Base-by-base conservation (phyloP, 2,329 filamentous ascomycete genomes). In the Ilyonectria sp. region DNA sequence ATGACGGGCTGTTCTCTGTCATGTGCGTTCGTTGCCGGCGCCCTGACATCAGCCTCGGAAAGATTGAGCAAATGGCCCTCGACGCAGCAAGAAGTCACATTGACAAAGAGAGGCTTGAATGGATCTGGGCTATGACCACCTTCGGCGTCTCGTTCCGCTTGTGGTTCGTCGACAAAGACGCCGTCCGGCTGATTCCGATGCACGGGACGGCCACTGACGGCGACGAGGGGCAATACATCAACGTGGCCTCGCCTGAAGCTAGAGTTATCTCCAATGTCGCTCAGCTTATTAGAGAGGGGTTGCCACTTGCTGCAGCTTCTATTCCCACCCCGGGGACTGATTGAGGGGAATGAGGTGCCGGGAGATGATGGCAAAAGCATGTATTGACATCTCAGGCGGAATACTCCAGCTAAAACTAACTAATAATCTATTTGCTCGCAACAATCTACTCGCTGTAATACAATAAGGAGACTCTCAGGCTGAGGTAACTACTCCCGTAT, bases 41-140 rank as follows among this genome's bases (percentile, higher is more conserved):
- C 23, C 35, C 8, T 6, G 17, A 23, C 3, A 4, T 6, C 17
- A 29, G 17, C 23, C 2, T 31, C 3, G 4, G 15, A 11, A 56
- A 60, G 17, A 33, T 60, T 8, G 56, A 65, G 37, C 17, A 56
- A 9, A 49, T 47, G 55, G 55, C 60, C 4, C 49, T 67, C 4
- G 65, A 63, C 26, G 65, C 60, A 11, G 65, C 65, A 5, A 55
- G 29, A 49, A 29, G 55, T 13, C 52, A 31, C n/a, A 60, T 67
- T n/a, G 17, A 56, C 2, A 49, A 29, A 21, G 49, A 63, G 11
- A 37, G 35, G 17, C 23, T 63, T 46, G 17, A 23, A 46, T 60
- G 35, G 44, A 53, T 67, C n/a, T 63, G 50, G 52, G 59, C 55
- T 35, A 67, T 63, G 55, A 57, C 65, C 37, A 67, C 60, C 2